These are phyloP conservation scores for Salix arbutifolia DNA, from an alignment of 345 rosid genomes.

Conservation along the genomic window DNA sequence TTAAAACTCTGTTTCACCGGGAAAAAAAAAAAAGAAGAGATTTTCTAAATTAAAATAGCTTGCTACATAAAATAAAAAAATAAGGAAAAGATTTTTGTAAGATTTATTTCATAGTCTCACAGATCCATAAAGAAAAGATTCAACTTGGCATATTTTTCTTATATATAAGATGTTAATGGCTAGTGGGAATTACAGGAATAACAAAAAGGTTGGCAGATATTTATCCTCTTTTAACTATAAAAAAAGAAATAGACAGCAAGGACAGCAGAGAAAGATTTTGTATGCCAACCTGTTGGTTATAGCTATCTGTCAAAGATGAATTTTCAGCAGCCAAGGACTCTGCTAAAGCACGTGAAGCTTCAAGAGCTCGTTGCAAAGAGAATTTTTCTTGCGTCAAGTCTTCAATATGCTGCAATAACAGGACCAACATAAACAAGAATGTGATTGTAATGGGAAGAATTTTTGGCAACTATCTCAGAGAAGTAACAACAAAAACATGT, in stretches of 20 bases:
- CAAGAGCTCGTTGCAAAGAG: slow-evolving; percentile 93
- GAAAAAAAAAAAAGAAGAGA: neutral
- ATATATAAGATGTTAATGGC: neutral
- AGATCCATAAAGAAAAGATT: neutral
- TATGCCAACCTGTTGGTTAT: slow-evolving; percentile 78
- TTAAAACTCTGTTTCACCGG: neutral
- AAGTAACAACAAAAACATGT: neutral
- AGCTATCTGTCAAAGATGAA: slow-evolving; percentile 84
- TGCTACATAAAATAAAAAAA: neutral
- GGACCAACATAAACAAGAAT: slow-evolving; percentile 3
- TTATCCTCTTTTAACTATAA: neutral
- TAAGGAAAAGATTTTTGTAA: neutral
- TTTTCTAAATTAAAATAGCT: neutral
- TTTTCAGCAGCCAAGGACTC: slow-evolving; percentile 97
- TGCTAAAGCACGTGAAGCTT: slow-evolving; percentile 82
- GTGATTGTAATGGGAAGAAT: neutral
- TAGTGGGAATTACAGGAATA: neutral
- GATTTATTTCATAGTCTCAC: neutral
- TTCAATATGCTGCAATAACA: slow-evolving; percentile 77
- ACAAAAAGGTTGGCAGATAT: neutral
- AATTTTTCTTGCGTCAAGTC: slow-evolving; percentile 96
- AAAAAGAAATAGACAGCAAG: neutral
- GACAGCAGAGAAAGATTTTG: neutral
- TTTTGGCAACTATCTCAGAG: neutral
- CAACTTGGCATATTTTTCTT: neutral